Evolutionary conservation across 2,329 filamentous ascomycete species (phyloP), one percentile per base, ranked within the genome.

Genomic region (Claviceps sp.): DNA sequence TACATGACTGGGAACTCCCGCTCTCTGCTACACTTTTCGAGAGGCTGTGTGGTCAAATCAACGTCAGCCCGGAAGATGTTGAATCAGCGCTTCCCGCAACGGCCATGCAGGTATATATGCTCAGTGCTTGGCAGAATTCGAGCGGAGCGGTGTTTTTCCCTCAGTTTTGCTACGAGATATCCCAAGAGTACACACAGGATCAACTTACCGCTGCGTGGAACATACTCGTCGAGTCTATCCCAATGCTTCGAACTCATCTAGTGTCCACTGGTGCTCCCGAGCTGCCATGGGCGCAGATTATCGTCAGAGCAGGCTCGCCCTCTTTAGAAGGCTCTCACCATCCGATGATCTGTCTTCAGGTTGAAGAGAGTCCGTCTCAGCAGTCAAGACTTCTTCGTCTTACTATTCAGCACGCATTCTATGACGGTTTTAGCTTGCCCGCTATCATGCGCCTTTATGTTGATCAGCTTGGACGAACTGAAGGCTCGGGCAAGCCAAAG

Each of bases 381-480:
- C 41, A 56, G 0, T 56, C 58, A 0, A 54, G 57, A 59, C 42
- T 56, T 0, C 51, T 81, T 4, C 68, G 76, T 2, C 70, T 89
- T 5, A 73, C 73, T 26, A 83, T 96, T 4, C 89, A 95, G 56
- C 90, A 97, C 64, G 86, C 87, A 0, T 72, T 96, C 0, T 97
- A 96, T 62, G 91, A 96, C 64, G 89, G 84, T 5, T 75, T 94
- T 54, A 93, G 87, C 59, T 70, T 96, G 4, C 78, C 82, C 1
- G 63, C 75, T 0, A 68, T 95, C 5, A 69, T 89, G 2, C 61
- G 65, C 14, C 48, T 60, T 10, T 56, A 58, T 24, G 49, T 58
- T 40, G 26, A 57, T 13, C 16, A 57, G 17, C 43, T 49, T 10
- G 14, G 17, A 14, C 41, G 40, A 19, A 34, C 10, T 16, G 50